Evolutionary conservation across 192 early-diverging fungal genomes (phyloP), one percentile per base, ranked within the genome.

Genomic region (Dispira parvispora): DNA sequence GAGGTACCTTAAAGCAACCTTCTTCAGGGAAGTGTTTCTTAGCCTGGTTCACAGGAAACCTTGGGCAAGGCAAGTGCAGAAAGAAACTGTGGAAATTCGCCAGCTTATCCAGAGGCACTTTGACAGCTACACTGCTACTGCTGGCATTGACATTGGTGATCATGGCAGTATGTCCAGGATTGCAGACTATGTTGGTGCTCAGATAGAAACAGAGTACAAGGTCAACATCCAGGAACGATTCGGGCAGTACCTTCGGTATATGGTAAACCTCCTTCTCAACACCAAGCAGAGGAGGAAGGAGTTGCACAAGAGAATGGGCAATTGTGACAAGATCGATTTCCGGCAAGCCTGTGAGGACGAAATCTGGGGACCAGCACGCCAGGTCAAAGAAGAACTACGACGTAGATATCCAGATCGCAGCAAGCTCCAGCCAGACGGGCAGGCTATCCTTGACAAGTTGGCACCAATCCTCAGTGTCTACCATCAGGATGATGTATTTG

Each of bases 161-260:
- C 46, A 62, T 49, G 62, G 62, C 11, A 13, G 5, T 14, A 46
- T 62, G 62, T 44, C 62, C 45, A 2, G 23, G 11, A 46, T 62
- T 16, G 45, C 62, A 46, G 62, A 12, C 16, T 62, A 49, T 25
- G 46, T 62, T 47, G 49, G 25, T 18, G 25, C 46, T 3, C 13
- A 62, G 44, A 47, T 47, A 8, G 45, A 46, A 28, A 46, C n/a
- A 11, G 45, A 3, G 2, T 62, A 62, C 46, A 18, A 18, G 27
- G 45, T 47, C 46, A 45, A 62, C 18, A 46, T 62, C 18, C 1
- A n/a, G 38, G 8, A 49, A 18, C 3, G 28, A 28, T 62, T 62
- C 8, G 62, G 62, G 13, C 9, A 61, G 28, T 27, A 26, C 25
- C 23, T 61, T 43, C 38, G 45, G 9, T 9, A 20, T 9, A 23